A percentile compares a stretch with the other conserved stretches of the same genome.
These are phyloP conservation scores for Gracilariopsis chorda DNA, from an alignment of 23 red algal genomes.

Conservation along the genomic window DNA sequence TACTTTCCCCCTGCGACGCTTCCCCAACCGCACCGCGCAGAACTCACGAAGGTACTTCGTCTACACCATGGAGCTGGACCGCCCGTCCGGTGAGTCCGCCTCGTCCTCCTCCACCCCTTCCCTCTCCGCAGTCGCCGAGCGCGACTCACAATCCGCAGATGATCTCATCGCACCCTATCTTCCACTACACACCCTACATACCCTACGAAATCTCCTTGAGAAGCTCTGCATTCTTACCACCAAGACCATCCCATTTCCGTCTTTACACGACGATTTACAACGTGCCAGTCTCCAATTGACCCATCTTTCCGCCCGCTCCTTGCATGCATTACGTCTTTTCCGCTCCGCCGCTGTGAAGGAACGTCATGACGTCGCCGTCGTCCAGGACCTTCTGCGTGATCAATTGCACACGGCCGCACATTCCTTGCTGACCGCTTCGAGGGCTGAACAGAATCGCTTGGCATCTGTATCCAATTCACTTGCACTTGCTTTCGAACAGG, in stretches of 20 bases:
- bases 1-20: too few species aligned
- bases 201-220: neutral
- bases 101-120: neutral
- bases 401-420: neutral
- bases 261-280: neutral
- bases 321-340: constrained; percentile 5
- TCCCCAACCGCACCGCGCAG: too few species aligned
- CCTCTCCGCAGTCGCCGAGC: neutral
- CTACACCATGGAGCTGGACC: too few species aligned
- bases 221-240: neutral
- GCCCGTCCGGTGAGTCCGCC: too few species aligned
- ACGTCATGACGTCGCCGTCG: constrained; percentile 23
- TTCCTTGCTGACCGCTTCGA: constrained; percentile 10
- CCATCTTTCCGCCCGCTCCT: neutral
- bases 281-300: constrained; percentile 2
- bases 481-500: constrained; percentile 12
- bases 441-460: neutral
- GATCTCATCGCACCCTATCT: neutral
- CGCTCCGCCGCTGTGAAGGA: constrained; percentile 13
- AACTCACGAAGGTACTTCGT: too few species aligned
- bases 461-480: constrained; percentile 13
- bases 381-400: constrained; percentile 22
- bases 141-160: neutral
- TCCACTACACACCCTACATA: neutral
- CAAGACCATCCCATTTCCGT: constrained; percentile 5